Conservation (phyloP, 441 rosid species). For the Oxalis stricta region DNA sequence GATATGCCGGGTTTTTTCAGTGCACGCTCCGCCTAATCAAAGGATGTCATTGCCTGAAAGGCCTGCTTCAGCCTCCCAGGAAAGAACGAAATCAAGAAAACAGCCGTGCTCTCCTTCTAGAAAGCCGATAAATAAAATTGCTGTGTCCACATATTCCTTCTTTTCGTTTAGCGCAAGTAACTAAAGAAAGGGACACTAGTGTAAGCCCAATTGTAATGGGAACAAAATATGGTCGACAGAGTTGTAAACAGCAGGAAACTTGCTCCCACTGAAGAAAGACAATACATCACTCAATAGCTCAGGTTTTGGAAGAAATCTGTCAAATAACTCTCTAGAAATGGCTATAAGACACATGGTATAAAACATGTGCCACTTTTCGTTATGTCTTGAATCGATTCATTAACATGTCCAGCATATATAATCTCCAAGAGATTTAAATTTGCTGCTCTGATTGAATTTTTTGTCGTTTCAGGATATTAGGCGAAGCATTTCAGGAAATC, state of each 20-base stretch:
- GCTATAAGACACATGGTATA: constrained; percentile 78
- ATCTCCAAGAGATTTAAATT: too few relatives aligned
- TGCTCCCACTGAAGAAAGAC: constrained; percentile 57
- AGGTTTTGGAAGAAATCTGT: constrained; percentile 65
- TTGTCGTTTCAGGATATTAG: constrained; percentile 50
- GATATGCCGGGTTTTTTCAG: constrained; percentile 41
- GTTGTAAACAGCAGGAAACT: constrained; percentile 86
- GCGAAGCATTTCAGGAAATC: constrained; percentile 43
- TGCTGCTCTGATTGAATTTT: too few relatives aligned
- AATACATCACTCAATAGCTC: constrained; percentile 30
- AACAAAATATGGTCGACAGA: constrained; percentile 79
- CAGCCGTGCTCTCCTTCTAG: constrained; percentile 62
- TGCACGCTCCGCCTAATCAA: constrained; percentile 38
- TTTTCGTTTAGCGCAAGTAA: constrained; percentile 15
- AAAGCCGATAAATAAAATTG: constrained; percentile 25
- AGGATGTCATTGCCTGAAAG: constrained; percentile 38
- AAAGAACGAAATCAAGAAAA: constrained; percentile 46
- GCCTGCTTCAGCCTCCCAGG: constrained; percentile 51
- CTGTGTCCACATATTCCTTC: constrained; percentile 15
- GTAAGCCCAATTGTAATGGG: constrained; percentile 70
- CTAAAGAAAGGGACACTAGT: constrained; percentile 26
- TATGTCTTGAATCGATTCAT: neutral
- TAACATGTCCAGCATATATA: too few relatives aligned
- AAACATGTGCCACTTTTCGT: neutral
- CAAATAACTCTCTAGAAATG: constrained; percentile 74